These are phyloP conservation scores for Agarophyton chilense DNA, from an alignment of 23 red algal genomes.

Conservation along the genomic window DNA sequence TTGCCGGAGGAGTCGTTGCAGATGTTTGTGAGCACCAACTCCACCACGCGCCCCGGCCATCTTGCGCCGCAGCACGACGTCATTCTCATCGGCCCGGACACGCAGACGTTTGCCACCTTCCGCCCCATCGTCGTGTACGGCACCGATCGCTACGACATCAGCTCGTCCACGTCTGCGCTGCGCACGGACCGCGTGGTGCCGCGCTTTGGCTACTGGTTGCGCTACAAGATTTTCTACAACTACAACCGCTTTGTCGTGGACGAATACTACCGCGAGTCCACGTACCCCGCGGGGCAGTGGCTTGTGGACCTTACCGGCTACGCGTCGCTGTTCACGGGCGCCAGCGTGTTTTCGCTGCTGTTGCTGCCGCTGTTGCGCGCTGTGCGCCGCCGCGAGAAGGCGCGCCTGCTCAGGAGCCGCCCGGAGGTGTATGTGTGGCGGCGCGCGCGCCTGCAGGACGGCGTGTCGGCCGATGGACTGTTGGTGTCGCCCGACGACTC, in stretches of 20 bases:
- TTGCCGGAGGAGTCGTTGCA: constrained; percentile 27
- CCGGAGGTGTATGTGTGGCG: constrained; percentile 38
- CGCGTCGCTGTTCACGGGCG: constrained; percentile 42
- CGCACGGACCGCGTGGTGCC: background rate
- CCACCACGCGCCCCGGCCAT: background rate
- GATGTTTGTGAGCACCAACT: constrained; percentile 36
- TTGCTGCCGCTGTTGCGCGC: constrained; percentile 31
- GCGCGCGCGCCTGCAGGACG: background rate
- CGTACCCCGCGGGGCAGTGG: constrained; percentile 45
- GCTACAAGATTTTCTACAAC: constrained; percentile 30
- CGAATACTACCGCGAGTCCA: constrained; percentile 21
- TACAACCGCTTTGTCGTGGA: constrained; percentile 45
- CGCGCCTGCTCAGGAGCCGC: background rate
- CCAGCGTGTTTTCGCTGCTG: constrained; percentile 46
- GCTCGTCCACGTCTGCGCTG: constrained; percentile 10
- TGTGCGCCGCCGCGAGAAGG: constrained; percentile 10
- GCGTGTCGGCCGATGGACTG: constrained; percentile 18
- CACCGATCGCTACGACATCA: constrained; percentile 41
- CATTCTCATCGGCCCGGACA: constrained; percentile 35
- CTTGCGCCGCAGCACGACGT: constrained; percentile 4
- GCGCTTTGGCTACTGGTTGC: constrained; percentile 26
- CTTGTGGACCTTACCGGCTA: constrained; percentile 51
- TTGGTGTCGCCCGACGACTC: constrained; percentile 1
- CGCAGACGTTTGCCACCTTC: constrained; percentile 53
- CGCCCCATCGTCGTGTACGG: constrained; percentile 29